Evolutionary conservation across 257 asterid species (phyloP), one percentile per base, ranked within the genome.

Genomic region (Nicotiana tabacum): DNA sequence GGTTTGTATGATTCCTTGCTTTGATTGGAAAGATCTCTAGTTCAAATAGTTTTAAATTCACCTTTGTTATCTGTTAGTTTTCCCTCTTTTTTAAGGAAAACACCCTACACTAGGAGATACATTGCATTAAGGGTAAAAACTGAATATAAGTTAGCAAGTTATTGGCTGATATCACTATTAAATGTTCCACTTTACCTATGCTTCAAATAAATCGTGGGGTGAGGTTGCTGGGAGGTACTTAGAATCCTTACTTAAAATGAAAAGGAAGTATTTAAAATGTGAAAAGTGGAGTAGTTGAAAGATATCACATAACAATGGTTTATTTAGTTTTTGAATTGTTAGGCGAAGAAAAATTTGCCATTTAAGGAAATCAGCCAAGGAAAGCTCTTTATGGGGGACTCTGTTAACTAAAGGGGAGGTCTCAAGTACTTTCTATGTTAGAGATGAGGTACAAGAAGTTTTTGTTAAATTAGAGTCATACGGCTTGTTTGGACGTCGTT

Each of bases 1-100:
- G 96, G 99, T 95, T 55, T 62, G 91, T 81, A 53, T 76, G 80
- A 51, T 76, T 15, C 46, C 80, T 76, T 27, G 29, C 39, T 76
- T 60, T 76, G 64, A 76, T 48, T 74, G 9, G 79, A 24, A 48
- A 48, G 60, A 72, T 72, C 61, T 72, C 37, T 12, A 55, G 48
- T 74, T 46, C 79, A 21, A 72, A 5, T 72, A 58, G 3, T 72
- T 72, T 18, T 15, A 74, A 24, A 48, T 33, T 33, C 37, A 33
- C 6, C 37, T 33, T 51, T 76, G 10, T 76, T 51, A 15, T 76
- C 64, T 13, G 16, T 51, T 76, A 12, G 46, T 7, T 15, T 72
- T 24, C 64, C 27, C 5, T 76, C 27, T 0, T 66, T 32, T 33
- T 55, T 9, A 58, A 58, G 9, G 29, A 58, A 58, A 21, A 21